A percentile compares a stretch with the other conserved stretches of the same genome.
Conservation (phyloP, 805 yeast genomes). For the Ascoidea asiatica region DNA sequence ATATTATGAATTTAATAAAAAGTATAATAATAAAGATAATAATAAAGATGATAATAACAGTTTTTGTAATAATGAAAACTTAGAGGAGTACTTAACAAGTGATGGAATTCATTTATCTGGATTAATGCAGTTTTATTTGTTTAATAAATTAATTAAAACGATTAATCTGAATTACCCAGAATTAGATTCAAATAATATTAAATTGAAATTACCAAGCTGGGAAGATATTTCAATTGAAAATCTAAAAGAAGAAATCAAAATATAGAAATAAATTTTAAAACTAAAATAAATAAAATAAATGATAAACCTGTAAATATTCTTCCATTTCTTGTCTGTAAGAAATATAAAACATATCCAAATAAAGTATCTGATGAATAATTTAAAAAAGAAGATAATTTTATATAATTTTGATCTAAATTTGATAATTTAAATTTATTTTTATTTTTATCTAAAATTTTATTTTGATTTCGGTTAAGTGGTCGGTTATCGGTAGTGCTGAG, state of each 20-base stretch:
- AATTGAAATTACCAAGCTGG: constrained; percentile 27
- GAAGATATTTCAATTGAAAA: constrained; percentile 14
- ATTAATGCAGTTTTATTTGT: constrained; percentile 36
- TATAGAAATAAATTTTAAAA: too few relatives aligned
- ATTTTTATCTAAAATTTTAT: too few relatives aligned
- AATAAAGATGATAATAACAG: too few relatives aligned
- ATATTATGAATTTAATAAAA: constrained; percentile 22
- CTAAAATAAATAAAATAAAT: too few relatives aligned
- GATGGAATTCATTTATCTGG: constrained; percentile 55
- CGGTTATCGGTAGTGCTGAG: too few relatives aligned
- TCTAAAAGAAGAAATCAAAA: too few relatives aligned
- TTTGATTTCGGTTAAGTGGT: too few relatives aligned
- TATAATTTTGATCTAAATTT: too few relatives aligned
- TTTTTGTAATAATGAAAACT: too few relatives aligned
- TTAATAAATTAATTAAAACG: constrained; percentile 23
- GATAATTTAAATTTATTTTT: too few relatives aligned
- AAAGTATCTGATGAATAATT: not conserved
- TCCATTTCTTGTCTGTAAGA: not conserved
- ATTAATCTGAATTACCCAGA: constrained; percentile 35
- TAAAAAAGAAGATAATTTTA: not conserved
- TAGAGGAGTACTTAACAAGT: constrained; percentile 21
- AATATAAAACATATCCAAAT: not conserved
- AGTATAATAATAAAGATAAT: constrained; percentile 25
- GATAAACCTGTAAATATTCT: not conserved
- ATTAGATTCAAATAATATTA: constrained; percentile 27